Evolutionary conservation across 2,329 filamentous ascomycete genomes (phyloP).

Genomic region (Colletotrichum incanum): DNA sequence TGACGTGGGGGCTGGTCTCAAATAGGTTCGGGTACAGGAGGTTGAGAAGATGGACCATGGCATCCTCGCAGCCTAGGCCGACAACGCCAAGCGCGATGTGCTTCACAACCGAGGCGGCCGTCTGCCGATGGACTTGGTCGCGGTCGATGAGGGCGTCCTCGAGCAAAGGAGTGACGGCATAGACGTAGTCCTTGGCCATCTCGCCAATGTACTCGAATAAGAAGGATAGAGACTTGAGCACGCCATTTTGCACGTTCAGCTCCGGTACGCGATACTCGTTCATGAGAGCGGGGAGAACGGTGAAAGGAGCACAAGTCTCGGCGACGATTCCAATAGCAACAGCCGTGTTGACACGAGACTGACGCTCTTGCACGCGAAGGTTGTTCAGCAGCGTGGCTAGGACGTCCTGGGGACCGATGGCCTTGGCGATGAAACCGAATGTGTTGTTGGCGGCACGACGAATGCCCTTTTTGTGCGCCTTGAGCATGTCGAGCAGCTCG

Average conservation of each 20-base stretch:
- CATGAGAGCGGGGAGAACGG: constrained; percentile 98
- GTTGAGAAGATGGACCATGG: constrained; percentile 98
- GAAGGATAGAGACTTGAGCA: constrained; percentile 96
- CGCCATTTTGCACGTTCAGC: constrained; percentile 98
- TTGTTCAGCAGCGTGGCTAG: constrained; percentile 97
- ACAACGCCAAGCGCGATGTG: constrained; percentile 98
- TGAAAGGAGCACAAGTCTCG: constrained; percentile 98
- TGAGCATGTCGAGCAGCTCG: constrained; percentile 98
- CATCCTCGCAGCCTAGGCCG: constrained; percentile 96
- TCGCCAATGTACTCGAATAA: constrained; percentile 99
- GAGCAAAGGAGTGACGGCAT: constrained; percentile 94
- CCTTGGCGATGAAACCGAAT: constrained; percentile 99
- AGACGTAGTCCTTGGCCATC: constrained; percentile 99
- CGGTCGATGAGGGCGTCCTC: constrained; percentile 98
- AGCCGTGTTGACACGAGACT: constrained; percentile 97
- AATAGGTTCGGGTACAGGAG: constrained; percentile 97
- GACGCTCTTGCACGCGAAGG: constrained; percentile 94
- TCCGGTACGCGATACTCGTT: constrained; percentile 99
- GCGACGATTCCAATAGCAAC: constrained; percentile 99
- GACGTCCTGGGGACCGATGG: constrained; percentile 97
- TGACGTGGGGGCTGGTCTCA: constrained; percentile 97
- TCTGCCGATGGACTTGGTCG: constrained; percentile 98
- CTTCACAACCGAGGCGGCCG: constrained; percentile 96
- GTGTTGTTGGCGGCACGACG: constrained; percentile 99
- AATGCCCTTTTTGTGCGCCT: constrained; percentile 99